phyloP scores from a whole-genome alignment of 352 stramenopile genomes.

The Pythium insidiosum region DNA sequence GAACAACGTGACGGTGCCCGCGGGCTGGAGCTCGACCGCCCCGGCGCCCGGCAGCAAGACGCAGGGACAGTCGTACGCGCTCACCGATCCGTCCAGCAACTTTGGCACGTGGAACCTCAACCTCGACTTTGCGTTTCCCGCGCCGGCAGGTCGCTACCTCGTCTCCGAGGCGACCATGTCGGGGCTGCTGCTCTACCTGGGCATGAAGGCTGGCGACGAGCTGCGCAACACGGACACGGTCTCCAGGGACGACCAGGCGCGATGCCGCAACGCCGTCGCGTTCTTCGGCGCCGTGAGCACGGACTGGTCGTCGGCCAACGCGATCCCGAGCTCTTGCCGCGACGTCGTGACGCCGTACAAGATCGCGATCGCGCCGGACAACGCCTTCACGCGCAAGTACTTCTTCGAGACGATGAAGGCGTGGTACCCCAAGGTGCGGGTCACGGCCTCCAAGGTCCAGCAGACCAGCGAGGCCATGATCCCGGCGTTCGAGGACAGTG shows the following conservation, averaged over 20 bases:
- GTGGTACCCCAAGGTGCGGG: slow-evolving; percentile 41
- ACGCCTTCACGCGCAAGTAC: slow-evolving; percentile 48
- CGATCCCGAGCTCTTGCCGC: slow-evolving; percentile 13
- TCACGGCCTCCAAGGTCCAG: slow-evolving; percentile 13
- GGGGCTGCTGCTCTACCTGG: slow-evolving; percentile 41
- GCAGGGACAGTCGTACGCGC: slow-evolving; percentile 19
- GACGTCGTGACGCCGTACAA: slow-evolving; percentile 21
- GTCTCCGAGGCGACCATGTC: slow-evolving; percentile 40
- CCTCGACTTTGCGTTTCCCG: slow-evolving; percentile 1
- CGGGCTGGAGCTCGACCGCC: slow-evolving; percentile 41
- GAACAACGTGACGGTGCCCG: slow-evolving; percentile 39
- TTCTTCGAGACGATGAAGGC: slow-evolving; percentile 39
- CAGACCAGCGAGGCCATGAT: slow-evolving; percentile 16
- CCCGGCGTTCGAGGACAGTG: slow-evolving; percentile 46
- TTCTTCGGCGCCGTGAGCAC: slow-evolving; percentile 28
- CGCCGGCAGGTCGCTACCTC: slow-evolving; percentile 23
- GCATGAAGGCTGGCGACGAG: slow-evolving; percentile 19
- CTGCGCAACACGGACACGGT: slow-evolving; percentile 13
- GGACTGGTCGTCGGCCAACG: slow-evolving; percentile 22
- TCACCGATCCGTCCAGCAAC: slow-evolving; percentile 6
- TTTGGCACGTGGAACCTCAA: neutral
- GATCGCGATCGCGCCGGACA: slow-evolving; percentile 46
- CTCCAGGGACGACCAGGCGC: slow-evolving; percentile 3
- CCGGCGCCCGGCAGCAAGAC: slow-evolving; percentile 1
- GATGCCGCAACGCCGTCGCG: slow-evolving; percentile 17